phyloP scores from a whole-genome alignment of 139 green algal genomes.

The Edaphochlamys debaryana region DNA sequence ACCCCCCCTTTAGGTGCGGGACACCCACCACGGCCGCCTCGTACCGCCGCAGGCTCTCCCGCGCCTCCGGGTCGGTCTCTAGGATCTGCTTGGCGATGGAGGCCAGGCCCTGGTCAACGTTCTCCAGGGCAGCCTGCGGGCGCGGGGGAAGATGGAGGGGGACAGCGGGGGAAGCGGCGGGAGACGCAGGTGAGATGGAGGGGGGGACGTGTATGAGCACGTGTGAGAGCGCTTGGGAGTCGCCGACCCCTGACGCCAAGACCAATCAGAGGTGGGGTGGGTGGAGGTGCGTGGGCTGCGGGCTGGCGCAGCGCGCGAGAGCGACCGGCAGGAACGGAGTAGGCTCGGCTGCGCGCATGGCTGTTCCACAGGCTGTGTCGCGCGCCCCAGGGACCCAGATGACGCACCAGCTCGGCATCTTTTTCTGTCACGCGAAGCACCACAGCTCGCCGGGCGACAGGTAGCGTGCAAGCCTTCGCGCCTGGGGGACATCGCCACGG shows the following conservation, averaged over 20 bases:
- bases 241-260: no score
- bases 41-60: conserved; percentile 45
- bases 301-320: background rate
- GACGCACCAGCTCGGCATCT: conserved; percentile 8
- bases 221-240: no score
- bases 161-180: background rate
- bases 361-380: background rate
- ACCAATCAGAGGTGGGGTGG: background rate
- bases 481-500: no score
- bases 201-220: background rate
- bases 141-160: no score
- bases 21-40: conserved; percentile 51
- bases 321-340: background rate
- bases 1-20: no score
- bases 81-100: conserved; percentile 42
- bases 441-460: no score
- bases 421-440: conserved; percentile 10
- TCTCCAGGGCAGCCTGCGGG: background rate
- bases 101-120: conserved; percentile 16
- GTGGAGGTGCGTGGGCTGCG: background rate
- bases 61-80: conserved; percentile 39
- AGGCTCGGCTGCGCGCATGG: no score
- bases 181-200: background rate
- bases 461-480: no score
- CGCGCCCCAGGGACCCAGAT: background rate